Percentiles rank a stretch among this genome's conserved stretches.
These are phyloP conservation scores for Quercus mongolica DNA, from an alignment of 306 rosid species.

Conservation along the genomic window DNA sequence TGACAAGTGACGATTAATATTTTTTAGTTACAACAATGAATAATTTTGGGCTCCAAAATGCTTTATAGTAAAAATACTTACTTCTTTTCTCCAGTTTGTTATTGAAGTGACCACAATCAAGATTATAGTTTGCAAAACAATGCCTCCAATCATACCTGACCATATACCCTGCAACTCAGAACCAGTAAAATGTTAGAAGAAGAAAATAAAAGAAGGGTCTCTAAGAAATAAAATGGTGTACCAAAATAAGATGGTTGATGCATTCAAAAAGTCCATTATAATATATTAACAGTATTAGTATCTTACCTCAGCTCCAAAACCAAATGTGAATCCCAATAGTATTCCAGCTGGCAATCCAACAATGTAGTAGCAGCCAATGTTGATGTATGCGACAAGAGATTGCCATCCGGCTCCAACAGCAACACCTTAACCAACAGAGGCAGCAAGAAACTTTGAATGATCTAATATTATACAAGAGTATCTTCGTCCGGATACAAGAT, in stretches of 20 bases:
- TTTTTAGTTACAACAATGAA: not conserved
- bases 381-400: conserved; percentile 72
- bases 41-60: not conserved
- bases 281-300: not conserved
- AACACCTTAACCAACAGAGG: conserved; percentile 51
- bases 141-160: conserved; percentile 81
- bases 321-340: conserved; percentile 58
- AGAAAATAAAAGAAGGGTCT: too few species aligned
- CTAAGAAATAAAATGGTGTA: too few species aligned
- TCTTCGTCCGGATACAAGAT: not conserved
- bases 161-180: conserved; percentile 61
- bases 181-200: not conserved
- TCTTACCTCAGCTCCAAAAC: conserved; percentile 56
- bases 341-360: conserved; percentile 81
- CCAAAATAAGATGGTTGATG: not conserved
- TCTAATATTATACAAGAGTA: not conserved
- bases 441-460: not conserved
- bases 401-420: conserved; percentile 96
- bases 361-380: conserved; percentile 63
- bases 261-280: not conserved
- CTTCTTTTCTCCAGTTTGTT: conserved; percentile 76
- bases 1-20: conserved; percentile 8
- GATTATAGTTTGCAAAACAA: conserved; percentile 57
- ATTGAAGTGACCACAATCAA: conserved; percentile 47
- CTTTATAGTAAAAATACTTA: conserved; percentile 8